Base-by-base conservation (phyloP, 208 protist genomes). In the Trypanosomatidae sp. region DNA sequence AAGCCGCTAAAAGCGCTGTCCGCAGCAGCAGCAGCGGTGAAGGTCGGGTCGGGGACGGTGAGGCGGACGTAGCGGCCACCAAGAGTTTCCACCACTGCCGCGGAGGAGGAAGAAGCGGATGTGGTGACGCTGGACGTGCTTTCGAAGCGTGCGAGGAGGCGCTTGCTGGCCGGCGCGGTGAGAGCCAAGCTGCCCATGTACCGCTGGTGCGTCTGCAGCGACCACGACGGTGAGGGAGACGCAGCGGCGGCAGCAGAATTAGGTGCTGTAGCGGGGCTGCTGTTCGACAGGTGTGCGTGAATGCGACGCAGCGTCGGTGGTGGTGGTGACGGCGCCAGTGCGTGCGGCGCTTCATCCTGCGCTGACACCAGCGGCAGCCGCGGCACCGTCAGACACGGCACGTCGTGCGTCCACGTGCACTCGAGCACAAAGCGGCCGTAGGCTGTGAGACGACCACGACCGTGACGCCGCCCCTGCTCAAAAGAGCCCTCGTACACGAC, bases 401-500 rank as follows among this genome's bases (percentile, higher is more conserved):
- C 62, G 55, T 85, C 85, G 43, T 88, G 47, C 19, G 76, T 73
- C 88, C 88, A 92, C 13, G 56, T 47, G 58, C 88, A 89, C 33
- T 83, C 77, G 25, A 92, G 56, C 19, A 85, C 76, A 62, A 88
- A 79, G 15, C 80, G 71, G 5, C 81, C 69, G 55, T 81, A 84
- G 1, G 81, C 85, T 1, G 81, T 85, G 10, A 92, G 85, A 12
- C 76, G 73, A n/a, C 88, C 88, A 22, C 73, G 74, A 17, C 88
- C 88, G 43, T 88, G 76, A 3, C 77, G 79, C 46, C 41, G 70
- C 25, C 88, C 88, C 5, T 73, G 60, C 8, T 60, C 66, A 69
- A 92, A 92, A 1, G 47, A 8, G 25, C 88, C 88, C 41, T 83
- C 83, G 71, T 84, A 92, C 17, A 85, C 70, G 19, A 76, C 60